Evolutionary conservation across 176 grass and related monocot species (phyloP), one percentile per base, ranked within the genome.

Genomic region (Tuctoria greenei): DNA sequence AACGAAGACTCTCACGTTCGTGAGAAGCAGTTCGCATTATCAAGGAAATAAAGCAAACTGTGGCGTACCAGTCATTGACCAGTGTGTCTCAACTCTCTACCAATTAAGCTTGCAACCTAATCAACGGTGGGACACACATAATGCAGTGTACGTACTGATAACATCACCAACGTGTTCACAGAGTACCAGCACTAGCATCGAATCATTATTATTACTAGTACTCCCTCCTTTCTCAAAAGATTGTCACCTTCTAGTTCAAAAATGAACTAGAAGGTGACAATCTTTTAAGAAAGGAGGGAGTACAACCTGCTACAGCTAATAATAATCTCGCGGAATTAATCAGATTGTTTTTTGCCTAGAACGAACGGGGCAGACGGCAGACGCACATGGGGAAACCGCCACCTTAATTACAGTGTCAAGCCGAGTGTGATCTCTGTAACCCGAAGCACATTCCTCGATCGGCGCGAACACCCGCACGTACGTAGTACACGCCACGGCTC

Each of bases 361-460:
- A 41, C 49, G 31, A 56, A 73, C 77, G 37, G 66, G 67, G 7
- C 69, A 57, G 70, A 44, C 52, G 67, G 7, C 69, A 57, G 70
- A 44, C 52, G 58, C 59, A 66, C 20, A 66, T 11, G 17, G 56
- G 38, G 2, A 12, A 26, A 26, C 50, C 28, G 27, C 16, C 39
- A 77, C 79, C 67, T 35, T 82, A 86, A 76, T 82, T 78, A 77
- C 85, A 82, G 60, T 39, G 85, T 77, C 65, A 59, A 46, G 54
- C 24, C 73, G 71, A 45, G 45, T 49, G 58, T 64, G 68, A 70
- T 52, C 18, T 55, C 51, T 21, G 7, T 72, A 81, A 58, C 38
- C 73, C 73, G 35, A 49, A 39, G 24, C 79, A 82, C 84, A 71
- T 69, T 69, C 50, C 51, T 74, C 69, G 51, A 60, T 34, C 39